Conservation (phyloP, 257 asterid genomes). For the Solanum piurae region DNA sequence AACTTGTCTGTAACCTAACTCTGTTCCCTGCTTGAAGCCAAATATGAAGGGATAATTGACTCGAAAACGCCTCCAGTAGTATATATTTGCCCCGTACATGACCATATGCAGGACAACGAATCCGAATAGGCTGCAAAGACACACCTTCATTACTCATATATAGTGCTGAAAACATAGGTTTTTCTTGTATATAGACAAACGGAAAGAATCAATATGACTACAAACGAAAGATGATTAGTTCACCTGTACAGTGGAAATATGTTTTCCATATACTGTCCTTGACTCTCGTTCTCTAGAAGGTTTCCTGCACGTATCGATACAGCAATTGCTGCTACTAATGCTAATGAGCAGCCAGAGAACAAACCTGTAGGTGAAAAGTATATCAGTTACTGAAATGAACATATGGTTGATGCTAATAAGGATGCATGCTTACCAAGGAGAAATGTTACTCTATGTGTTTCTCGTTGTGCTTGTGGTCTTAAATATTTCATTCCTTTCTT, state of each 20-base stretch:
- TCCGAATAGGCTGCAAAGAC: conserved; percentile 46
- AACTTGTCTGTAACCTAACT: conserved; percentile 59
- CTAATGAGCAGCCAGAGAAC: conserved; percentile 64
- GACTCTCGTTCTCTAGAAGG: conserved; percentile 32
- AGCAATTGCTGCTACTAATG: conserved; percentile 39
- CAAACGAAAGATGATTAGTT: not conserved
- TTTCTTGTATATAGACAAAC: not conserved
- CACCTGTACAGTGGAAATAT: conserved; percentile 84
- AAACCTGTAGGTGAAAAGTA: conserved; percentile 36
- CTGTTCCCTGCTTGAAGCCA: conserved; percentile 60
- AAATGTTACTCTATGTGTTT: conserved; percentile 63
- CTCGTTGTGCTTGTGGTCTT: conserved; percentile 50
- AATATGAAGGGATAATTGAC: conserved; percentile 78
- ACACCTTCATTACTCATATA: not conserved
- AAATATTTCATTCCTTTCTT: conserved; percentile 54
- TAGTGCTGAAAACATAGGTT: not conserved
- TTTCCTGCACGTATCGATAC: conserved; percentile 31
- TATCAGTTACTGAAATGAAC: not conserved
- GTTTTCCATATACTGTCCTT: conserved; percentile 43
- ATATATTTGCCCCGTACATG: conserved; percentile 48
- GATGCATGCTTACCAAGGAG: conserved; percentile 41
- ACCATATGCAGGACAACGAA: conserved; percentile 68
- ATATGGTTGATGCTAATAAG: not conserved
- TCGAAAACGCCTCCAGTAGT: conserved; percentile 57
- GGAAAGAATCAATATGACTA: not conserved